Percentiles rank a stretch among this genome's conserved stretches.
phyloP scores from a whole-genome alignment of 306 rosid species.

The Glycyrrhiza uralensis region DNA sequence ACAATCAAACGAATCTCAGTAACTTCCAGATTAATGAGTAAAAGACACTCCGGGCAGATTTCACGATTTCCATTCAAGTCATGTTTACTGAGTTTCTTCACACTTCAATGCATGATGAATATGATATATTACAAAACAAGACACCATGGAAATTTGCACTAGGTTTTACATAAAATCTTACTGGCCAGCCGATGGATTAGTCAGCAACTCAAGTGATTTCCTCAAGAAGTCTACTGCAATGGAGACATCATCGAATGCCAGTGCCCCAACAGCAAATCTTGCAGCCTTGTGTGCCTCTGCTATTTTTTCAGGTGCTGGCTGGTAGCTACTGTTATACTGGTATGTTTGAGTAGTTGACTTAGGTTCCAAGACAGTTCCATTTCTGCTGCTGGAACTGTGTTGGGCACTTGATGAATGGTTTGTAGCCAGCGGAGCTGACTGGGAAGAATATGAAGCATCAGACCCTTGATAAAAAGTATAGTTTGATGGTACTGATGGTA shows the following conservation, averaged over 20 bases:
- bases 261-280: slow-evolving; percentile 98
- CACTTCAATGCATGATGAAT: background rate
- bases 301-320: slow-evolving; percentile 83
- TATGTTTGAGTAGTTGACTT: slow-evolving; percentile 48
- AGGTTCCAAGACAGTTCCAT: slow-evolving; percentile 53
- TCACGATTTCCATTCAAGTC: slow-evolving; percentile 12
- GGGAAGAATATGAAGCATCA: slow-evolving; percentile 61
- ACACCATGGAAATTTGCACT: slow-evolving; percentile 15
- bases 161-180: slow-evolving; percentile 19
- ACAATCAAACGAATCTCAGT: slow-evolving; percentile 5
- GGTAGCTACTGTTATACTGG: slow-evolving; percentile 76
- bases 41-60: slow-evolving; percentile 3
- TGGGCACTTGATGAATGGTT: slow-evolving; percentile 47
- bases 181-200: slow-evolving; percentile 70
- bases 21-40: background rate
- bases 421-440: slow-evolving; percentile 55
- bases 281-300: slow-evolving; percentile 99
- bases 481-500: slow-evolving; percentile 73
- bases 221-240: slow-evolving; percentile 76
- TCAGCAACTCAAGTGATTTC: slow-evolving; percentile 90
- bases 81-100: slow-evolving; percentile 20
- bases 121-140: slow-evolving; percentile 37
- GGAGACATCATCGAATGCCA: slow-evolving; percentile 95
- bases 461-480: slow-evolving; percentile 62
- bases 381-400: slow-evolving; percentile 48